Evolutionary conservation across 1,139 yeast genomes (phyloP).

Genomic region (Lodderomyces elongisporus): DNA sequence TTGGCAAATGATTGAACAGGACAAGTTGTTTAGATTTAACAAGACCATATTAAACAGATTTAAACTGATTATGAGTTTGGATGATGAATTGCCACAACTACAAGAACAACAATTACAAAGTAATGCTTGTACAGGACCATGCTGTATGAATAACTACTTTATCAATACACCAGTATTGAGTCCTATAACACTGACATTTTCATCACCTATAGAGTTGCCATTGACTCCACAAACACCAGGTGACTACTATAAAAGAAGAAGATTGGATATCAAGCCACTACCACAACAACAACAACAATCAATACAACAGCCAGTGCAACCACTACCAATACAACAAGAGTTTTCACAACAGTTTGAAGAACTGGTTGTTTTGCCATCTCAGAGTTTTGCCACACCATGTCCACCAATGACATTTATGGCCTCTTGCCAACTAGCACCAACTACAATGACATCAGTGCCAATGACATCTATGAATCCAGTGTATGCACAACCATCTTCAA

Average conservation of each 20-base stretch:
- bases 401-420: not conserved
- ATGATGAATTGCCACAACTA: not conserved
- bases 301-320: not conserved
- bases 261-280: too few relatives aligned
- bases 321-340: not conserved
- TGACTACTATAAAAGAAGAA: too few relatives aligned
- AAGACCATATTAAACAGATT: not conserved
- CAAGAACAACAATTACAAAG: not conserved
- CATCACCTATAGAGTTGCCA: constrained; percentile 13
- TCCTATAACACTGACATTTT: constrained; percentile 6
- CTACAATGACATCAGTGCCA: too few relatives aligned
- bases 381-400: not conserved
- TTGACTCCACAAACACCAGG: constrained; percentile 16
- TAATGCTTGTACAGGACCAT: not conserved
- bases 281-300: constrained; percentile 1
- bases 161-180: constrained; percentile 4
- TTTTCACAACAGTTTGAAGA: not conserved
- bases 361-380: constrained; percentile 2
- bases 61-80: not conserved
- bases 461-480: too few relatives aligned
- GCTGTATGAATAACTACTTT: too few relatives aligned
- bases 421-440: too few relatives aligned
- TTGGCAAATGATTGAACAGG: constrained; percentile 17
- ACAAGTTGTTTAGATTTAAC: constrained; percentile 1
- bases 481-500: too few relatives aligned